Percentiles rank a stretch among this genome's conserved stretches.
These are phyloP conservation scores for Leccinum ochraceum DNA, from an alignment of 768 basidiomycete species.

Conservation along the genomic window DNA sequence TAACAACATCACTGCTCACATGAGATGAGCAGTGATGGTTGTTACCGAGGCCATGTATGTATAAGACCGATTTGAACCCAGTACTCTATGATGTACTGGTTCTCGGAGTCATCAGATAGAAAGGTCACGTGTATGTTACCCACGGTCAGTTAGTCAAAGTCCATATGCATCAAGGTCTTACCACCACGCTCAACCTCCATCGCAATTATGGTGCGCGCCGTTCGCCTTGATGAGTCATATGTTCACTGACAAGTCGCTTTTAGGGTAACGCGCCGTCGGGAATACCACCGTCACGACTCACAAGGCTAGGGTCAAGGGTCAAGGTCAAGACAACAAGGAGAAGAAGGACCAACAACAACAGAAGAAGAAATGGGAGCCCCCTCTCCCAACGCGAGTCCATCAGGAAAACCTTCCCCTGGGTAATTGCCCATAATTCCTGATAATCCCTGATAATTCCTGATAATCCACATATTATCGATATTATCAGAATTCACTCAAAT, in stretches of 20 bases:
- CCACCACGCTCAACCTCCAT: constrained; percentile 5
- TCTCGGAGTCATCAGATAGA: constrained; percentile 6
- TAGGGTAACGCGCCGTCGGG: constrained; percentile 59
- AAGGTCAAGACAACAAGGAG: constrained; percentile 50
- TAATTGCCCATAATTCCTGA: too few species aligned
- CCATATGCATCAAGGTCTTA: neutral
- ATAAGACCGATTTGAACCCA: neutral
- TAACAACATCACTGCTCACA: too few species aligned
- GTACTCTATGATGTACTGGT: neutral
- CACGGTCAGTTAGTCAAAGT: constrained; percentile 35
- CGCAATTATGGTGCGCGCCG: constrained; percentile 26
- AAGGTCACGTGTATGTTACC: constrained; percentile 23
- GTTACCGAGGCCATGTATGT: constrained; percentile 24
- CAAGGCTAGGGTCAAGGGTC: constrained; percentile 44
- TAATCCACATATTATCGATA: too few species aligned
- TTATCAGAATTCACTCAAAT: too few species aligned
- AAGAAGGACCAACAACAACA: constrained; percentile 47
- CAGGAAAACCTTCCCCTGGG: too few species aligned
- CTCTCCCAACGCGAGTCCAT: constrained; percentile 92
- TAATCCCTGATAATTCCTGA: too few species aligned
- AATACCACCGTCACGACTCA: constrained; percentile 30
- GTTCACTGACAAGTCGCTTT: too few species aligned
- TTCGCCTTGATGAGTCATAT: neutral
- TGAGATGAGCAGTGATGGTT: constrained; percentile 41
- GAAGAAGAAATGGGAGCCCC: constrained; percentile 98